Conservation (phyloP, 768 basidiomycete genomes). For the Pulveroboletus sp. region DNA sequence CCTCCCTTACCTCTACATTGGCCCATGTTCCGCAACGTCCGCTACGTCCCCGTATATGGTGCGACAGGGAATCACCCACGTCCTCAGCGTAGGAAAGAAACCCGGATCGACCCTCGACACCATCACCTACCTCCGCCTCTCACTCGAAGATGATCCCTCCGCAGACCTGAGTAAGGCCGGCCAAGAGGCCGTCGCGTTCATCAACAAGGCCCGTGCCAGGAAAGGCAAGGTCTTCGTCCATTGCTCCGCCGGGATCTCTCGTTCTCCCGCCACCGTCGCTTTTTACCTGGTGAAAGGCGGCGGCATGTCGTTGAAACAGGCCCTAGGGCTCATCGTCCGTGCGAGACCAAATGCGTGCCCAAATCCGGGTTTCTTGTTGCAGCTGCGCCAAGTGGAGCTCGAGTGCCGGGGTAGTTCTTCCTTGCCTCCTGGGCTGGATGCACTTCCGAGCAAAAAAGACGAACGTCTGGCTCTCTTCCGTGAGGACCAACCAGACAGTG, state of each 20-base stretch:
- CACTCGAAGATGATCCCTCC: conserved; percentile 5
- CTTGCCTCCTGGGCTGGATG: neutral
- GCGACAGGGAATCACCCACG: conserved; percentile 7
- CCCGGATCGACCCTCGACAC: neutral
- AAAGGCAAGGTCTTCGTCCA: conserved; percentile 6
- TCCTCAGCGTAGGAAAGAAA: conserved; percentile 9
- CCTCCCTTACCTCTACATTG: conserved; percentile 9
- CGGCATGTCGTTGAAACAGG: conserved; percentile 3
- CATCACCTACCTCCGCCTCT: conserved; percentile 6
- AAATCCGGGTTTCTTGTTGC: conserved; percentile 4
- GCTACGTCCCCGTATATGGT: conserved; percentile 1
- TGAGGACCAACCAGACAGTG: neutral
- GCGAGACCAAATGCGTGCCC: conserved; percentile 4
- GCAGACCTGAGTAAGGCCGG: conserved; percentile 3
- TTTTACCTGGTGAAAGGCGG: conserved; percentile 5
- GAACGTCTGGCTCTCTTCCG: conserved; percentile 4
- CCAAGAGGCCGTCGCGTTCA: neutral
- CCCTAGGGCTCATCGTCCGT: neutral
- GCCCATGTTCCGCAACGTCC: conserved; percentile 9
- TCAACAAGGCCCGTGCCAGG: neutral
- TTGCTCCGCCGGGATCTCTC: conserved; percentile 11
- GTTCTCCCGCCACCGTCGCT: conserved; percentile 1
- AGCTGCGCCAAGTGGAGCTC: neutral
- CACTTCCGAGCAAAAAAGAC: conserved; percentile 7
- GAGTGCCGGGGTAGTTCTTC: neutral